A percentile compares a stretch with the other conserved stretches of the same genome.
Conservation (phyloP, 1,284 basidiomycete species). For the Bjerkandera adusta region DNA sequence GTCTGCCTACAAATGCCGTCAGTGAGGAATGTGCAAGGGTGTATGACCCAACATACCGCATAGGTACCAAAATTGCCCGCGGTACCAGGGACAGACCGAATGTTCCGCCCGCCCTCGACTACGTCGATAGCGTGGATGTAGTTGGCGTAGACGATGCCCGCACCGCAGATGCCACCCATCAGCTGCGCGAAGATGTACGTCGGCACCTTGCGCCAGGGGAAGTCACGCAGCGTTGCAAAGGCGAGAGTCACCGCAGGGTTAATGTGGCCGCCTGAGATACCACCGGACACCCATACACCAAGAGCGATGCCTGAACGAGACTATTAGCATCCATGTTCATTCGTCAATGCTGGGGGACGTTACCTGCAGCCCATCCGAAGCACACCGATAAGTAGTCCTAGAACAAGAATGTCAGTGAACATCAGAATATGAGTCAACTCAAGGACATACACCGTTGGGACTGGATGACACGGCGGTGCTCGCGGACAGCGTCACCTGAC, state of each 20-base stretch:
- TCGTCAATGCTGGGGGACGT: slow-evolving; percentile 13
- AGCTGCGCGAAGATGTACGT: slow-evolving; percentile 70
- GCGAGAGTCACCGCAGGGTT: slow-evolving; percentile 79
- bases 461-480: slow-evolving; percentile 43
- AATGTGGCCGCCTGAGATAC: slow-evolving; percentile 75
- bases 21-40: neutral
- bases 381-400: slow-evolving; percentile 59
- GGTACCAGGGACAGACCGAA: slow-evolving; percentile 60
- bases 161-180: slow-evolving; percentile 68
- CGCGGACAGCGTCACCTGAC: slow-evolving; percentile 58
- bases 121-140: slow-evolving; percentile 76
- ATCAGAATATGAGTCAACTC: neutral
- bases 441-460: slow-evolving; percentile 56
- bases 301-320: slow-evolving; percentile 27
- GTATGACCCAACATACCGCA: slow-evolving; percentile 42
- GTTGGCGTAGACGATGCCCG: slow-evolving; percentile 69
- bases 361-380: slow-evolving; percentile 69
- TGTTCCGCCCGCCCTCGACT: slow-evolving; percentile 57
- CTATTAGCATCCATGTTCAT: neutral
- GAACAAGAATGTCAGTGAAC: neutral
- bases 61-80: slow-evolving; percentile 72
- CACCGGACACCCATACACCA: slow-evolving; percentile 65
- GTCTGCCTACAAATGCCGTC: slow-evolving; percentile 35
- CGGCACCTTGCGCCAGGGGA: slow-evolving; percentile 80
- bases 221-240: slow-evolving; percentile 65